Conservation (phyloP, 148 eudicot species). For the Rhododendron simsii region DNA sequence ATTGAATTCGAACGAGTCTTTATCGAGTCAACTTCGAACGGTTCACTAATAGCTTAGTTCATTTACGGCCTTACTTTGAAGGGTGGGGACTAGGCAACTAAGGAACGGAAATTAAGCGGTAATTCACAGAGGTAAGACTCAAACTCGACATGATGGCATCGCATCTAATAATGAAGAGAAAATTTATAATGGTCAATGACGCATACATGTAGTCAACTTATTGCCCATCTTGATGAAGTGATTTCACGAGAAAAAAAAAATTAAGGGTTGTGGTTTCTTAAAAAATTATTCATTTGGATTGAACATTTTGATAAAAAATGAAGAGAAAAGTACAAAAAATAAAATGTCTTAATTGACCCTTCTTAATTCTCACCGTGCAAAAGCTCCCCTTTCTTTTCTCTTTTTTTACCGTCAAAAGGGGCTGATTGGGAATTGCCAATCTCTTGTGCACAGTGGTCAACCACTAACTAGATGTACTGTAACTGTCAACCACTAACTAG, state of each 20-base stretch:
- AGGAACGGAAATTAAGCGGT: not conserved
- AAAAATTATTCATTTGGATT: not conserved
- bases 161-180: not conserved
- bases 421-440: not conserved
- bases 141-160: not conserved
- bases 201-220: not conserved
- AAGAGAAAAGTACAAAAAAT: not conserved
- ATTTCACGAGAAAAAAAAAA: not conserved
- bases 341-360: no score
- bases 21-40: no score
- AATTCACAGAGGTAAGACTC: not conserved
- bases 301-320: not conserved
- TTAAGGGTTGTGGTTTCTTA: no score
- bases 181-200: constrained; percentile 1
- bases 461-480: not conserved
- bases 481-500: not conserved
- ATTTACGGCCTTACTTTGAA: not conserved
- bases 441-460: constrained; percentile 4
- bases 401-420: no score
- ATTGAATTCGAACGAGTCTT: no score
- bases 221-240: not conserved
- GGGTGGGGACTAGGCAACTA: not conserved
- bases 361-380: no score
- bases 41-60: no score
- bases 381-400: no score